Evolutionary conservation across 129 eudicot species (phyloP).

Genomic region (Lonicera japonica): DNA sequence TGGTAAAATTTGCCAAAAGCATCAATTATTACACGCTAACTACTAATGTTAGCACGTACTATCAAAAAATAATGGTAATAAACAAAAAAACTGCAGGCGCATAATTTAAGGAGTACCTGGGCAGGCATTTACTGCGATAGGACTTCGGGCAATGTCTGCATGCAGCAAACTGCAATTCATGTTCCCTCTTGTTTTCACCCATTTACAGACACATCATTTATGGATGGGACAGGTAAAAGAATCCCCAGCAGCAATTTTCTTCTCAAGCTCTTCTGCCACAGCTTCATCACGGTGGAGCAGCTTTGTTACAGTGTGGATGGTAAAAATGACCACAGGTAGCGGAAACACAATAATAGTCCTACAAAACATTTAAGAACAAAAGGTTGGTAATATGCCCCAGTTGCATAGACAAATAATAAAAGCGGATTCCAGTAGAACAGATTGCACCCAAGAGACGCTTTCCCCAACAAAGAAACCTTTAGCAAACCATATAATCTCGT

Average conservation of each 20-base stretch:
- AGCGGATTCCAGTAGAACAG: no score
- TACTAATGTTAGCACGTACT: not conserved
- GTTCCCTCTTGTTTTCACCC: slow-evolving; percentile 21
- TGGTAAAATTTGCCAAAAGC: slow-evolving; percentile 12
- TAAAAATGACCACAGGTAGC: slow-evolving; percentile 59
- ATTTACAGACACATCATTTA: slow-evolving; percentile 37
- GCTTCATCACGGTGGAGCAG: slow-evolving; percentile 25
- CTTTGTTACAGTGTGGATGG: slow-evolving; percentile 56
- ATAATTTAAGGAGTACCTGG: slow-evolving; percentile 26
- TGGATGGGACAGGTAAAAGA: slow-evolving; percentile 57
- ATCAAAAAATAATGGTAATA: not conserved
- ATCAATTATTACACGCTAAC: not conserved
- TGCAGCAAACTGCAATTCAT: slow-evolving; percentile 47
- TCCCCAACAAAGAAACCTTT: no score
- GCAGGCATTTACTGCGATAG: slow-evolving; percentile 60
- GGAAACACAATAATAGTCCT: slow-evolving; percentile 56
- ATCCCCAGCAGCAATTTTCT: slow-evolving; percentile 40
- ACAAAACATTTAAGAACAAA: slow-evolving; percentile 6
- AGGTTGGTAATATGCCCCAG: no score
- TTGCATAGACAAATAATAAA: no score
- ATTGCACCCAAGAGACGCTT: no score
- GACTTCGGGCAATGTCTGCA: slow-evolving; percentile 70
- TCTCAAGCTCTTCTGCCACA: slow-evolving; percentile 22
- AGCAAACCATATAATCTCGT: no score
- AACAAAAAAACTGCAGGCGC: not conserved